Evolutionary conservation across 2,329 filamentous ascomycete species (phyloP), one percentile per base, ranked within the genome.

Genomic region (Trichophyton schoenleinii): DNA sequence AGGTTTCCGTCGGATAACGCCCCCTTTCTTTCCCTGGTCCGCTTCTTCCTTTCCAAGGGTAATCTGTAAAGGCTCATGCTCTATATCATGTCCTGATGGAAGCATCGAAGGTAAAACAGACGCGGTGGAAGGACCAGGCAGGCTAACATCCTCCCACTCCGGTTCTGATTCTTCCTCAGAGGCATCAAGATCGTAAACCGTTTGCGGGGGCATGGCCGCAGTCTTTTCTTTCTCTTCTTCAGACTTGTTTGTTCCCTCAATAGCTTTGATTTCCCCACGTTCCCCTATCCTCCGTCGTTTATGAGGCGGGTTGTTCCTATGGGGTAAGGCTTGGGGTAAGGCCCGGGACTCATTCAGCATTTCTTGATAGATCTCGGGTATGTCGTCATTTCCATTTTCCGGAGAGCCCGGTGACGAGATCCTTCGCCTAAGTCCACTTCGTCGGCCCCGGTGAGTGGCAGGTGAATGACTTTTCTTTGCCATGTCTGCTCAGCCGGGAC

Each of bases 111-210:
- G 62, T 66, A 63, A 66, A 64, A 67, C 58, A 63, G 70, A 59
- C 63, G 70, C 11, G 63, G 70, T 68, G 60, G 59, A 57, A 44
- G 69, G 63, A 60, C 67, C 66, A 3, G 60, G 64, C 15, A 81
- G 70, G 60, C 79, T 77, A 53, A 85, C 77, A 64, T 85, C 83
- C 71, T 87, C 84, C 79, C 84, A 87, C 55, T 85, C 83, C 63
- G 82, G 73, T 59, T 67, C 68, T 58, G 64, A 67, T 28, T 68
- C 67, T 60, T 68, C 67, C 49, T 69, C 68, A 9, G 81, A 82
- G n/a, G 81, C 81, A 63, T 83, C 82, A 13, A 80, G 80, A 36
- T 81, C 76, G 70, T 78, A 73, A 66, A 76, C 64, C 49, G 72
- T 70, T 66, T 75, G 70, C 6, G 61, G 58, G 9, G 60, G 67